Percentiles rank a stretch among this genome's conserved stretches.
Evolutionary conservation across 805 yeast species (phyloP).

Genomic region (Suhomyces sp.): DNA sequence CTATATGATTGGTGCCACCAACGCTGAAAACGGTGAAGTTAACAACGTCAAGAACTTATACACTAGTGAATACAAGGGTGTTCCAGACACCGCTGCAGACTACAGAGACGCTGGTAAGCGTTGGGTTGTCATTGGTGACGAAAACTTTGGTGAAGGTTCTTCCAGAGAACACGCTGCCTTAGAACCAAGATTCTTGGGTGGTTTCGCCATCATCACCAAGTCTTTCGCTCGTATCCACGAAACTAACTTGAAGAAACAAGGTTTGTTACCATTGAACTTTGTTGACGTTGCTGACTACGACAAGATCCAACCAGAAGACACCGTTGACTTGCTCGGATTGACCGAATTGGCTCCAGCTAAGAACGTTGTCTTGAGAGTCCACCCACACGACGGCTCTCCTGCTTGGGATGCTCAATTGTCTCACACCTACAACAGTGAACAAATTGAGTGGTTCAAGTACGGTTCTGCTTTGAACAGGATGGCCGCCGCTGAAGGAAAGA

Average conservation of each 20-base stretch:
- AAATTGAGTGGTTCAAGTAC: conserved; percentile 97
- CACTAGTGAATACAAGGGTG: conserved; percentile 91
- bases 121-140: conserved; percentile 98
- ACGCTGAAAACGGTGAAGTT: conserved; percentile 93
- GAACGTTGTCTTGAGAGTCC: conserved; percentile 73
- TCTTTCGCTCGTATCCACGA: conserved; percentile 99
- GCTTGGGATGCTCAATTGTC: conserved; percentile 89
- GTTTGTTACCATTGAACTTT: conserved; percentile 95
- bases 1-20: conserved; percentile 99
- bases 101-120: conserved; percentile 90
- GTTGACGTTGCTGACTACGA: conserved; percentile 87
- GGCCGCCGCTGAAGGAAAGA: conserved; percentile 41
- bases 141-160: conserved; percentile 98
- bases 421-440: conserved; percentile 95
- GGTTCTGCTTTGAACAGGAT: conserved; percentile 99
- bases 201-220: conserved; percentile 94
- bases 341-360: conserved; percentile 89
- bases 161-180: conserved; percentile 99
- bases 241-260: conserved; percentile 99
- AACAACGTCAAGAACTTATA: conserved; percentile 84
- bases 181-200: conserved; percentile 99
- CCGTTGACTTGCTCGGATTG: conserved; percentile 82
- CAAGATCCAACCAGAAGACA: conserved; percentile 87
- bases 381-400: conserved; percentile 64
- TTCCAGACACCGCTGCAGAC: conserved; percentile 93